Evolutionary conservation across 2,329 filamentous ascomycete genomes (phyloP).

Genomic region (Trichophyton rubrum): DNA sequence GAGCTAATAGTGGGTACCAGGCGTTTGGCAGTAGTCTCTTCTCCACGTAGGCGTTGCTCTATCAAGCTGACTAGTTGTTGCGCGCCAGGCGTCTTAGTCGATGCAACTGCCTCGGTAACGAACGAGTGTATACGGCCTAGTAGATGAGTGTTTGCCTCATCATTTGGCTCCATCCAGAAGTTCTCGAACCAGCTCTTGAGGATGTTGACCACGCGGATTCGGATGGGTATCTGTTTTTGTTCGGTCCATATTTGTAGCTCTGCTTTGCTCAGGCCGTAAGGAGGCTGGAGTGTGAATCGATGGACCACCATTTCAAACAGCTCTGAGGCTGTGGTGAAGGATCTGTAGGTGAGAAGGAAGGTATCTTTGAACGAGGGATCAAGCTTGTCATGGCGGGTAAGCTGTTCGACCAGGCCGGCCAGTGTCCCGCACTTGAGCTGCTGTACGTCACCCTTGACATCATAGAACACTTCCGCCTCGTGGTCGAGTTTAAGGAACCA

Average conservation of each 20-base stretch:
- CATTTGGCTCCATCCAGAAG: conserved; percentile 96
- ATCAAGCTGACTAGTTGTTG: conserved; percentile 72
- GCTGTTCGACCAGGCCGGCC: conserved; percentile 78
- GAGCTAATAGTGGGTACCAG: conserved; percentile 77
- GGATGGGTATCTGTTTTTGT: conserved; percentile 88
- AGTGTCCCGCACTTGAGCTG: conserved; percentile 81
- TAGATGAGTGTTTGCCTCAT: conserved; percentile 69
- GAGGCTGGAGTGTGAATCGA: conserved; percentile 84
- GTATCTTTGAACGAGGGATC: conserved; percentile 96
- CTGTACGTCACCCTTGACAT: conserved; percentile 62
- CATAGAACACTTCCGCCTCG: conserved; percentile 80
- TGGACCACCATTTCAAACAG: conserved; percentile 87
- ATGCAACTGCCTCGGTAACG: conserved; percentile 81
- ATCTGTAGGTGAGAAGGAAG: conserved; percentile 90
- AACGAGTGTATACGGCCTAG: conserved; percentile 84
- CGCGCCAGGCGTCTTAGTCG: conserved; percentile 83
- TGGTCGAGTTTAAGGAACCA: conserved; percentile 77
- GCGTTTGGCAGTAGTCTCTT: conserved; percentile 73
- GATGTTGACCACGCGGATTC: conserved; percentile 94
- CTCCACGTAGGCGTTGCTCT: conserved; percentile 76
- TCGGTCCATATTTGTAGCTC: conserved; percentile 85
- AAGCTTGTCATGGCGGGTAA: conserved; percentile 89
- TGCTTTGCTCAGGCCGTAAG: conserved; percentile 58
- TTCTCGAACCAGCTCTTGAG: conserved; percentile 97
- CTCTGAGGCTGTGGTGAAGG: conserved; percentile 81